Percentiles rank a stretch among this genome's conserved stretches.
Evolutionary conservation across 257 asterid genomes (phyloP).

Genomic region (Nicotiana otophora): DNA sequence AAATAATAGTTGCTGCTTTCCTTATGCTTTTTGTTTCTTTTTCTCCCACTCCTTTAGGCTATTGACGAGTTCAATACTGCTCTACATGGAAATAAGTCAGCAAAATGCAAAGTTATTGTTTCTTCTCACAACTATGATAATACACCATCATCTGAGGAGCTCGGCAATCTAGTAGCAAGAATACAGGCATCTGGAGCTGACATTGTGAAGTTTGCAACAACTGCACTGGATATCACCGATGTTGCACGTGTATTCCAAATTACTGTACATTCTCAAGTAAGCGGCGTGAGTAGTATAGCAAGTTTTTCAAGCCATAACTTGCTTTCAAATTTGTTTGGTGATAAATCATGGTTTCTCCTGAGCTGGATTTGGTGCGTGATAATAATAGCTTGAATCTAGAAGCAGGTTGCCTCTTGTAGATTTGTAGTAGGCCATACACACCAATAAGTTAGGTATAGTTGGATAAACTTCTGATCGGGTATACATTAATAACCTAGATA

Average conservation of each 20-base stretch:
- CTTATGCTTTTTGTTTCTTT: conserved; percentile 2
- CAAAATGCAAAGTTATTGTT: conserved; percentile 77
- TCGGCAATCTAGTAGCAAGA: conserved; percentile 82
- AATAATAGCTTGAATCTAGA: background rate
- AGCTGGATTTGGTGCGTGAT: conserved; percentile 6
- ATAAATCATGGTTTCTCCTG: background rate
- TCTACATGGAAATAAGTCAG: conserved; percentile 50
- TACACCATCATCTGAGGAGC: conserved; percentile 81
- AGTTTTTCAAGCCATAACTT: background rate
- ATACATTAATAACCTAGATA: background rate
- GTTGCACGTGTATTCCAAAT: conserved; percentile 87
- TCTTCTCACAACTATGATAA: conserved; percentile 84
- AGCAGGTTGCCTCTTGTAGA: background rate
- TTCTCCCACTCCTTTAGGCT: conserved; percentile 41
- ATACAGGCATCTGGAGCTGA: conserved; percentile 98
- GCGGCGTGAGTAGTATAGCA: conserved; percentile 22
- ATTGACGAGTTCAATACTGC: conserved; percentile 63
- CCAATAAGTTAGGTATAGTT: background rate
- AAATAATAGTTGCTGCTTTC: background rate
- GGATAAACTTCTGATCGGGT: background rate
- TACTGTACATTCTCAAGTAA: conserved; percentile 90
- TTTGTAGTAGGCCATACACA: background rate
- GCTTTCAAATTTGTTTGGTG: background rate
- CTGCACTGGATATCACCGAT: conserved; percentile 79
- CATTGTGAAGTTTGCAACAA: conserved; percentile 90